A percentile compares a stretch with the other conserved stretches of the same genome.
These are phyloP conservation scores for Starmera quercuum DNA, from an alignment of 805 yeast species.

Conservation along the genomic window DNA sequence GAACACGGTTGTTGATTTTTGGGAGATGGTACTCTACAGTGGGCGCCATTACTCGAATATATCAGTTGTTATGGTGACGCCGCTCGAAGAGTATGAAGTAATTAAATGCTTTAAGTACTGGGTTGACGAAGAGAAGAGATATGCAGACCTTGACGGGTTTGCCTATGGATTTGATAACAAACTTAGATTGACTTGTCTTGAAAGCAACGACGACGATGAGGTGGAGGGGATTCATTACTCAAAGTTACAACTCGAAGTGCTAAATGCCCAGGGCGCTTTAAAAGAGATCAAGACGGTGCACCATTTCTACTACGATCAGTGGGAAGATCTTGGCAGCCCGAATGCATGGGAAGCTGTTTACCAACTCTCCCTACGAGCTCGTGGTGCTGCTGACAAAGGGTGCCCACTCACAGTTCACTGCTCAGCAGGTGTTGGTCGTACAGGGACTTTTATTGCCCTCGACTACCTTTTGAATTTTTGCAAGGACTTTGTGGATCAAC, in stretches of 20 bases:
- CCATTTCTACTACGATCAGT: conserved; percentile 68
- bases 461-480: conserved; percentile 36
- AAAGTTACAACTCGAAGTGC: conserved; percentile 13
- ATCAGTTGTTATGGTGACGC: conserved; percentile 68
- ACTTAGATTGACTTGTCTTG: conserved; percentile 17
- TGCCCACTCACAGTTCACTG: conserved; percentile 72
- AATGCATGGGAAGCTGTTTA: conserved; percentile 27
- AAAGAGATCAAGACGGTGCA: conserved; percentile 34
- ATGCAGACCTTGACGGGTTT: conserved; percentile 14
- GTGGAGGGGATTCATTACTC: conserved; percentile 15
- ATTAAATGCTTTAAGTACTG: conserved; percentile 81
- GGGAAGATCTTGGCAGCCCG: conserved; percentile 81
- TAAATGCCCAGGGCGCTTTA: conserved; percentile 21
- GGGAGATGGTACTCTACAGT: conserved; percentile 74
- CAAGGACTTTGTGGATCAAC: not conserved
- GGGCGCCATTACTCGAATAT: conserved; percentile 14
- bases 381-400: conserved; percentile 15
- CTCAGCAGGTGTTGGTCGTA: conserved; percentile 95
- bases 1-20: conserved; percentile 73
- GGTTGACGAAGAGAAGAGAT: conserved; percentile 37
- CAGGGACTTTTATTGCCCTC: conserved; percentile 78
- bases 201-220: conserved; percentile 11
- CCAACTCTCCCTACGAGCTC: conserved; percentile 21
- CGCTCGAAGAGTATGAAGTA: conserved; percentile 58
- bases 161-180: conserved; percentile 3